phyloP scores from a whole-genome alignment of 345 rosid genomes.

The Eucalyptus microcorys region DNA sequence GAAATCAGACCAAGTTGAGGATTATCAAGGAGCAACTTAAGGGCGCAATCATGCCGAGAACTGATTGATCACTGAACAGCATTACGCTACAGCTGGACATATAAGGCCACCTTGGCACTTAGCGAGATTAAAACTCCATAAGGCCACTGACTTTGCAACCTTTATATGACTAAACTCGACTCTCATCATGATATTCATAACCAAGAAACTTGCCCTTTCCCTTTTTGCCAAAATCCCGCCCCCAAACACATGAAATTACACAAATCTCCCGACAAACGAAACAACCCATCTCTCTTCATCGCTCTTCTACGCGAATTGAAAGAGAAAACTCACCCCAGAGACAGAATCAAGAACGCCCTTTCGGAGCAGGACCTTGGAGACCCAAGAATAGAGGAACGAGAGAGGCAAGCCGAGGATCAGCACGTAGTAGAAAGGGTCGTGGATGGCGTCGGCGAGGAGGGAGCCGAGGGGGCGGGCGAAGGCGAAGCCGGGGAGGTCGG shows the following conservation, averaged over 20 bases:
- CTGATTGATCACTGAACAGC: background rate
- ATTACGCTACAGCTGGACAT: background rate
- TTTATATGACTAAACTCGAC: background rate
- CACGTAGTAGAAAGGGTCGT: constrained; percentile 44
- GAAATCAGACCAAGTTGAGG: background rate
- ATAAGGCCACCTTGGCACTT: background rate
- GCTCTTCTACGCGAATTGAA: background rate
- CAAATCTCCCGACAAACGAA: background rate
- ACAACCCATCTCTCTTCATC: background rate
- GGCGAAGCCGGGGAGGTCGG: background rate
- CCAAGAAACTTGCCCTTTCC: background rate
- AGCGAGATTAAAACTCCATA: background rate
- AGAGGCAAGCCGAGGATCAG: constrained; percentile 47
- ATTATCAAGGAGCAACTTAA: background rate
- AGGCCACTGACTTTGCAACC: background rate
- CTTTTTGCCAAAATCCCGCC: background rate
- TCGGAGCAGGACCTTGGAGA: constrained; percentile 25
- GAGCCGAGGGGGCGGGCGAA: constrained; percentile 10
- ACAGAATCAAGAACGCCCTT: constrained; percentile 37
- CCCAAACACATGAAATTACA: background rate
- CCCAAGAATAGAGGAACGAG: constrained; percentile 32
- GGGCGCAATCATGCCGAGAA: background rate
- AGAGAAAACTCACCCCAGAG: constrained; percentile 28
- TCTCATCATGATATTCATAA: background rate
- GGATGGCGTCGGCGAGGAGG: constrained; percentile 25